Percentiles rank a stretch among this genome's conserved stretches.
Conservation (phyloP, 441 rosid genomes). For the Metrosideros polymorpha region DNA sequence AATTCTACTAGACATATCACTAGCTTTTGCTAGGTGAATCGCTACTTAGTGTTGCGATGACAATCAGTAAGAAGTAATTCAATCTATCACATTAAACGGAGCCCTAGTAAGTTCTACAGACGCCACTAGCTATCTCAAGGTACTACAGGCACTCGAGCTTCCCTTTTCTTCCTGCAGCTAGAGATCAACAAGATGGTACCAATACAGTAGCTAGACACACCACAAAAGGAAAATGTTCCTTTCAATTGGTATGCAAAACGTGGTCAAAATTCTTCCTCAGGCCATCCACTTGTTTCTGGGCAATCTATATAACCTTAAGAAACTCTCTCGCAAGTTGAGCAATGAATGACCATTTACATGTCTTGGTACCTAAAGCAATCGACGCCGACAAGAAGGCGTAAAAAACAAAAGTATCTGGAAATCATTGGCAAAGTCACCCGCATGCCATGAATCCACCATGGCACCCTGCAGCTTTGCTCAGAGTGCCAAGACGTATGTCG, state of each 20-base stretch:
- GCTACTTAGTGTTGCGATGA: background rate
- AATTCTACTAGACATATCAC: background rate
- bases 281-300: background rate
- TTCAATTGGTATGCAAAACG: background rate
- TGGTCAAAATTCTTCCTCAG: background rate
- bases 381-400: background rate
- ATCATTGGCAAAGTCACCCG: conserved; percentile 77
- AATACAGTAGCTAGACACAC: background rate
- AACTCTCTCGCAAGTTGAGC: background rate
- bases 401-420: background rate
- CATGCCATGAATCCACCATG: conserved; percentile 95
- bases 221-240: background rate
- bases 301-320: background rate
- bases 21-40: background rate
- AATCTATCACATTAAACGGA: too few species aligned
- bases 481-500: conserved; percentile 83
- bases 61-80: background rate
- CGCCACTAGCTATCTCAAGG: background rate
- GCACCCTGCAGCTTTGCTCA: conserved; percentile 98
- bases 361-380: background rate
- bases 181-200: background rate
- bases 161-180: background rate
- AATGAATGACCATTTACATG: background rate
- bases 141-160: background rate
- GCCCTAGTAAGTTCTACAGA: background rate